phyloP scores from a whole-genome alignment of 345 rosid species.

The Erucastrum elatum region DNA sequence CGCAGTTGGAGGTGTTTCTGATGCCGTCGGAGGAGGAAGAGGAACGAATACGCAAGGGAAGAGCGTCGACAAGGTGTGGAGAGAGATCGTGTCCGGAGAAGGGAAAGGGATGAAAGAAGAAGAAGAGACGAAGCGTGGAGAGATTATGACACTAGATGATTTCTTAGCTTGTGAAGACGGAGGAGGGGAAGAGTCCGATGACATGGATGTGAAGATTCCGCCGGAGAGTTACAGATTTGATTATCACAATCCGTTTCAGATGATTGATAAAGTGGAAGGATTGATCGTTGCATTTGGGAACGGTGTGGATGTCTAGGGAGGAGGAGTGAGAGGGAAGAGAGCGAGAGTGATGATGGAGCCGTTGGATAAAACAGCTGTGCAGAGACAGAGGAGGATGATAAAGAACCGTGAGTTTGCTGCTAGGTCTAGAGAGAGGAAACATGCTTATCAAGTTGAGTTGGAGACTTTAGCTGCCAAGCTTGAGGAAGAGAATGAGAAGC shows the following conservation, averaged over 20 bases:
- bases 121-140: constrained; percentile 48
- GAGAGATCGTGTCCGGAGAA: constrained; percentile 75
- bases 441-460: constrained; percentile 94
- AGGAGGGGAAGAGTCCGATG: constrained; percentile 20
- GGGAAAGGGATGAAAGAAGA: constrained; percentile 66
- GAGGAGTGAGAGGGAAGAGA: constrained; percentile 54
- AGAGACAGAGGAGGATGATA: constrained; percentile 95
- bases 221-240: constrained; percentile 53
- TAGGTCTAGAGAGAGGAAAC: constrained; percentile 90
- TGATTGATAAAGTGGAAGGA: constrained; percentile 50
- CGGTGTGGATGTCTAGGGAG: constrained; percentile 33
- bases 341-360: constrained; percentile 74
- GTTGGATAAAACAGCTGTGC: constrained; percentile 83
- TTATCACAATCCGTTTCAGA: constrained; percentile 50
- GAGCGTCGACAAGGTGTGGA: constrained; percentile 75
- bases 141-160: constrained; percentile 85
- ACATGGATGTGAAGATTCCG: constrained; percentile 41
- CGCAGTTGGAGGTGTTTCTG: constrained; percentile 14
- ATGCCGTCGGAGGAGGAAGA: not conserved
- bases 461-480: constrained; percentile 74
- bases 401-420: constrained; percentile 99
- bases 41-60: not conserved
- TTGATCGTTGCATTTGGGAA: constrained; percentile 38
- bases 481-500: constrained; percentile 76
- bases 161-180: constrained; percentile 61